A percentile compares a stretch with the other conserved stretches of the same genome.
phyloP scores from a whole-genome alignment of 768 basidiomycete species.

The Phlebiopsis flavidoalba region DNA sequence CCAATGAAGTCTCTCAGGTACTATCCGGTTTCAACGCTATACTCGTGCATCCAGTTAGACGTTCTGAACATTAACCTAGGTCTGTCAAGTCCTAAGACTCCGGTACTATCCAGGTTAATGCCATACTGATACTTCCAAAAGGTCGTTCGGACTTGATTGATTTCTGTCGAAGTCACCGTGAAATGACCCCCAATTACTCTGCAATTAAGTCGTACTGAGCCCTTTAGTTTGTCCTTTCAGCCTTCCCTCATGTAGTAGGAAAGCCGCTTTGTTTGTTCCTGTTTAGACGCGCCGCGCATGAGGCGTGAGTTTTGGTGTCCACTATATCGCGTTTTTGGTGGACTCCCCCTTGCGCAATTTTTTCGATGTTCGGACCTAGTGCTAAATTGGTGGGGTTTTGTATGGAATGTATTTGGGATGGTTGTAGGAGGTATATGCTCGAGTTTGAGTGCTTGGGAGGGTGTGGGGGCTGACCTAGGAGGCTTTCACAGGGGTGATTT shows the following conservation, averaged over 20 bases:
- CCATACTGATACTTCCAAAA: not conserved
- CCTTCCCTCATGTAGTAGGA: slow-evolving; percentile 28
- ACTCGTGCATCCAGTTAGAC: not conserved
- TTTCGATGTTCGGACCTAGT: not conserved
- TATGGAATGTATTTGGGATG: no score
- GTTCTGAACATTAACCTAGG: not conserved
- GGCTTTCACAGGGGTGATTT: no score
- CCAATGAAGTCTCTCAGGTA: not conserved
- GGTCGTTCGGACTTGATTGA: not conserved
- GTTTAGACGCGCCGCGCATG: slow-evolving; percentile 18
- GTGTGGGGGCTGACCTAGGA: no score
- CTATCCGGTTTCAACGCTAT: not conserved
- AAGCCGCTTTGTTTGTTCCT: slow-evolving; percentile 22
- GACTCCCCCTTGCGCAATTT: slow-evolving; percentile 9
- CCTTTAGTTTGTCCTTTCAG: slow-evolving; percentile 17
- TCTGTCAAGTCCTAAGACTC: not conserved
- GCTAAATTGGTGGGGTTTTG: no score
- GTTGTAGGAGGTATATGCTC: no score
- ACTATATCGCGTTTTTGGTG: slow-evolving; percentile 24
- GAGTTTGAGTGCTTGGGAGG: no score
- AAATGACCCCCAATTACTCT: not conserved
- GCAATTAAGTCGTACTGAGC: not conserved
- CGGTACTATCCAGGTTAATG: not conserved
- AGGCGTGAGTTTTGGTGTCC: slow-evolving; percentile 27
- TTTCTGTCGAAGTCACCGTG: not conserved